Conservation (phyloP, 768 basidiomycete species). For the Auriscalpium orientale region DNA sequence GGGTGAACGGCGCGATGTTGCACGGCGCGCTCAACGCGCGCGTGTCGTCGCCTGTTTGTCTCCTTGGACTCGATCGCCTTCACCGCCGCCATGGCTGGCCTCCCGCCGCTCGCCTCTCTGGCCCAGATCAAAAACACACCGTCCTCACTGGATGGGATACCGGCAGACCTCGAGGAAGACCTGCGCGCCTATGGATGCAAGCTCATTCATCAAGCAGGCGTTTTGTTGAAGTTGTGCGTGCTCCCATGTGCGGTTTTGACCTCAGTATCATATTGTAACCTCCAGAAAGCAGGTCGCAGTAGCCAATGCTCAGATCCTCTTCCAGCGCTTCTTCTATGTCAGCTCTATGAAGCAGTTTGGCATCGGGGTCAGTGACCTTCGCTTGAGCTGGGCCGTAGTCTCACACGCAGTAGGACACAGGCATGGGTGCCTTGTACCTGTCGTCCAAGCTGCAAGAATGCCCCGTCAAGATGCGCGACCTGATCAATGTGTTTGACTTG, state of each 20-base stretch:
- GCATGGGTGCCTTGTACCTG: conserved; percentile 82
- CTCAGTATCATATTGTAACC: conserved; percentile 8
- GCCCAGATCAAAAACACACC: conserved; percentile 74
- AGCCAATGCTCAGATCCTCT: conserved; percentile 92
- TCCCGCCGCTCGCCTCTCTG: conserved; percentile 80
- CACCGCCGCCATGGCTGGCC: conserved; percentile 11
- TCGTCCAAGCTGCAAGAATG: conserved; percentile 92
- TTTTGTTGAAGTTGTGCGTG: conserved; percentile 81
- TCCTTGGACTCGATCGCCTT: background rate
- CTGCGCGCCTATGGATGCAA: conserved; percentile 88
- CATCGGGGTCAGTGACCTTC: conserved; percentile 60
- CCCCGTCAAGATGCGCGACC: conserved; percentile 83
- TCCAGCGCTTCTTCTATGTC: conserved; percentile 96
- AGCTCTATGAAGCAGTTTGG: conserved; percentile 93
- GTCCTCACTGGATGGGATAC: conserved; percentile 76
- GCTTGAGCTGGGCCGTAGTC: background rate
- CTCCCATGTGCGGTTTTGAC: background rate
- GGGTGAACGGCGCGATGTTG: background rate
- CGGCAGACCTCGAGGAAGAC: conserved; percentile 77
- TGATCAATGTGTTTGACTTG: conserved; percentile 91
- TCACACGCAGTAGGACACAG: conserved; percentile 53
- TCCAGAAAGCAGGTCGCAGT: conserved; percentile 90
- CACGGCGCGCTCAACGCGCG: too few species aligned
- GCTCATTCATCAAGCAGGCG: conserved; percentile 90
- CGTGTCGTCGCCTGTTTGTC: conserved; percentile 17